Conservation (phyloP, 129 eudicot species). For the Calendula officinalis region DNA sequence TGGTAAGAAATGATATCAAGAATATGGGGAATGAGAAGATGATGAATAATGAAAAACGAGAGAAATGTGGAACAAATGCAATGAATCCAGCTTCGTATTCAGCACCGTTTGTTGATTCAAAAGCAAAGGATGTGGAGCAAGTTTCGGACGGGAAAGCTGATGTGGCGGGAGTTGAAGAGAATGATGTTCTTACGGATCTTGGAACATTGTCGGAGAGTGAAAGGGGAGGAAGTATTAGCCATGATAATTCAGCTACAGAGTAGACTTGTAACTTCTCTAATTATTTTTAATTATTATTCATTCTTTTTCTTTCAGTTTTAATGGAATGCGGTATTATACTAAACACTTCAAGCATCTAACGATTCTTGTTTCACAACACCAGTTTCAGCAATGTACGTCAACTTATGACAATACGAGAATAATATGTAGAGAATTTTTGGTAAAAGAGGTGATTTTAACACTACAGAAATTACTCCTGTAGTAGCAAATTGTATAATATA, state of each 20-base stretch:
- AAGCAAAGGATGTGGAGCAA: conserved; percentile 4
- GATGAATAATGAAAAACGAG: no score
- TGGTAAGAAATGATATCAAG: conserved; percentile 25
- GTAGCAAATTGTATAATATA: no score
- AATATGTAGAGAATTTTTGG: no score
- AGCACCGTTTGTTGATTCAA: conserved; percentile 3
- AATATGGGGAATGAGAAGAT: no score
- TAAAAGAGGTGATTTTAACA: no score
- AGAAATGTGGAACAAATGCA: no score
- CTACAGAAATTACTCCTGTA: no score
- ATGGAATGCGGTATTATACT: neutral
- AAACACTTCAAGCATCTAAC: neutral
- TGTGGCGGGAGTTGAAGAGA: conserved; percentile 35
- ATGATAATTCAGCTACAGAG: conserved; percentile 46
- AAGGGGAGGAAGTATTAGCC: conserved; percentile 27
- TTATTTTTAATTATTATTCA: neutral
- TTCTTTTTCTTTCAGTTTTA: conserved; percentile 6
- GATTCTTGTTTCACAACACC: no score
- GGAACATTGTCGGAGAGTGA: conserved; percentile 46
- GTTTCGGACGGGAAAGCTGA: conserved; percentile 11
- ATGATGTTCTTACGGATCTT: conserved; percentile 45
- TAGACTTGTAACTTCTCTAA: conserved; percentile 4
- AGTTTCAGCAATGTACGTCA: no score
- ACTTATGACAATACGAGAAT: no score
- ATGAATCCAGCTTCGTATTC: conserved; percentile 17